Evolutionary conservation across 129 eudicot species (phyloP).

Genomic region (Flaveria robusta): DNA sequence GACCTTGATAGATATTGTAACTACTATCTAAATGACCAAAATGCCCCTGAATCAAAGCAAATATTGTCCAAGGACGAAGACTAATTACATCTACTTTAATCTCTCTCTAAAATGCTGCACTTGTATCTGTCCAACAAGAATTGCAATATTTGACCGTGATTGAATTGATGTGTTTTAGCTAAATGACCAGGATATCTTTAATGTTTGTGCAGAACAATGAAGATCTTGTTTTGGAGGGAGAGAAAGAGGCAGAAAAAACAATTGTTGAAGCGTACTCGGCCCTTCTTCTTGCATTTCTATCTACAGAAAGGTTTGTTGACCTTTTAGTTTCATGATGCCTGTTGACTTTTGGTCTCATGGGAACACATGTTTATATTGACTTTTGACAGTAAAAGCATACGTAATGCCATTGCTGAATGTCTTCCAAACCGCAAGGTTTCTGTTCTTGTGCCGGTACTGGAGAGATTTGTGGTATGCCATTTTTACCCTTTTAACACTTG

Average conservation of each 20-base stretch:
- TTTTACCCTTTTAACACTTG: too few species aligned
- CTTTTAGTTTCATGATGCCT: not conserved
- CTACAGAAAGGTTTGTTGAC: slow-evolving; percentile 73
- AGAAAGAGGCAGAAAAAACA: slow-evolving; percentile 98
- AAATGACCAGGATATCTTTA: slow-evolving; percentile 26
- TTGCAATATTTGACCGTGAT: not conserved
- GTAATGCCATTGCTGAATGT: slow-evolving; percentile 70
- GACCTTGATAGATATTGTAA: too few species aligned
- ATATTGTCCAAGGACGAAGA: not conserved
- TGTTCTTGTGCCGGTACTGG: slow-evolving; percentile 85
- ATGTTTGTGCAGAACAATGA: slow-evolving; percentile 61
- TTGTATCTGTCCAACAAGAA: not conserved
- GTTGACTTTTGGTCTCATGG: slow-evolving; percentile 20
- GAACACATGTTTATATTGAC: slow-evolving; percentile 23
- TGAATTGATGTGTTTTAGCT: not conserved
- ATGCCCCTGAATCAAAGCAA: too few species aligned
- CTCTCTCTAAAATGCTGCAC: not conserved
- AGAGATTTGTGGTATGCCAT: slow-evolving; percentile 89
- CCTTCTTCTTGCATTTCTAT: slow-evolving; percentile 90
- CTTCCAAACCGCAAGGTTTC: slow-evolving; percentile 71
- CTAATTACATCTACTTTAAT: not conserved
- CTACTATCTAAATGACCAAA: too few species aligned
- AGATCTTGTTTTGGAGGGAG: slow-evolving; percentile 73
- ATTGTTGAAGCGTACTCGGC: slow-evolving; percentile 95
- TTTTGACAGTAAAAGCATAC: slow-evolving; percentile 68